Evolutionary conservation across 495 filamentous ascomycete genomes (phyloP), one percentile per base, ranked within the genome.

Genomic region (Tuber magnatum): DNA sequence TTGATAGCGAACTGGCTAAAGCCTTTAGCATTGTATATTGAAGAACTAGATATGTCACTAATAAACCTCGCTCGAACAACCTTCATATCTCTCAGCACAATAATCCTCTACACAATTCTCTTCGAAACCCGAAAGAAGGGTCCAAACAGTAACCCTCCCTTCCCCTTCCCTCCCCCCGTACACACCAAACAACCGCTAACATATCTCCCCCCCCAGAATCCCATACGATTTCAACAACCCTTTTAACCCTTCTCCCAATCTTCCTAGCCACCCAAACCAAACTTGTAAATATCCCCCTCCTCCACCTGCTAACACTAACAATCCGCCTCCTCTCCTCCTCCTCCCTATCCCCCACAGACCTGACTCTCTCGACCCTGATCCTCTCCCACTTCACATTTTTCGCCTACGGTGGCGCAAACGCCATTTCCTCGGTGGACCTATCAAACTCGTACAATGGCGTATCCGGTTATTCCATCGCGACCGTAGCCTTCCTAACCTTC

Each of bases 261-360:
- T 91, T 97, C 77, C 87, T 97, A 41, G 86, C 97, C 61, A 97
- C 93, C 7, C 94, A 99, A 84, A 93, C 92, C 9, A 88, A 92
- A 70, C 87, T 89, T 28, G 90, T 91, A 22, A 97, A 96, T 81
- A 88, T 93, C 69, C 95, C 95, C 0, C 86, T 97, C 39, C 92
- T 95, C 82, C 85, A 95, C 39, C 79, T 95, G 24, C 85, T 75
- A 22, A 76, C 75, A 46, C 43, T 46, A 9, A 72, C 72, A 18
- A 77, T 77, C 69, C 75, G 48, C 24, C 76, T 76, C 28, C 78
- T 81, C n/a, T 90, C 76, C 82, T 94, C 83, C 4, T 83, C 88
- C 28, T 68, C 83, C 40, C 83, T 92, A 24, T 83, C 83, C 14
- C 83, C 83, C 3, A 80, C 86, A 44, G 90, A 93, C 77, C 82